Evolutionary conservation across 345 rosid genomes (phyloP).

Genomic region (Gossypium longicalyx): DNA sequence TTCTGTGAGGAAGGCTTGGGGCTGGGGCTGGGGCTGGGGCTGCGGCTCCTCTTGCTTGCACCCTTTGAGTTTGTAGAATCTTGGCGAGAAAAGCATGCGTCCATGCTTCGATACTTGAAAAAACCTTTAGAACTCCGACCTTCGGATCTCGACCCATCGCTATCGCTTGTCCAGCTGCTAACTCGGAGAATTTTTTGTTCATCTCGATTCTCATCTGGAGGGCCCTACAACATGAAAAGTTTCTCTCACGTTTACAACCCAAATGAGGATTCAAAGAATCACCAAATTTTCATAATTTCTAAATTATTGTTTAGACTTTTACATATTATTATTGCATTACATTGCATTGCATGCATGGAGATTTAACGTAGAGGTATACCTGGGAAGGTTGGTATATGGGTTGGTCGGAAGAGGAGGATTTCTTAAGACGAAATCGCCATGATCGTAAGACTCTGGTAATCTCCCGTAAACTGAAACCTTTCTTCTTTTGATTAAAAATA

Average conservation of each 20-base stretch:
- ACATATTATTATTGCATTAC: background rate
- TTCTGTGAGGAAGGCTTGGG: slow-evolving; percentile 10
- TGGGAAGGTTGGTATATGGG: background rate
- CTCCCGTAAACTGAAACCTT: slow-evolving; percentile 25
- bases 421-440: slow-evolving; percentile 28
- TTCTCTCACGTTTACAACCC: background rate
- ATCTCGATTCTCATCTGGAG: slow-evolving; percentile 20
- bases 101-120: slow-evolving; percentile 22
- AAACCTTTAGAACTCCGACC: slow-evolving; percentile 15
- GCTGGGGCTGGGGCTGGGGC: slow-evolving; percentile 3
- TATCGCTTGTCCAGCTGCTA: slow-evolving; percentile 29
- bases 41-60: slow-evolving; percentile 28
- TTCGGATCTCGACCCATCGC: slow-evolving; percentile 10
- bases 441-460: slow-evolving; percentile 24
- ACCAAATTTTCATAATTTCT: background rate
- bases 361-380: background rate
- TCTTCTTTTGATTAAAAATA: slow-evolving; percentile 22
- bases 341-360: background rate
- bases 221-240: slow-evolving; percentile 13
- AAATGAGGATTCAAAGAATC: background rate
- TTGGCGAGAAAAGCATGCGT: slow-evolving; percentile 21
- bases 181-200: slow-evolving; percentile 31
- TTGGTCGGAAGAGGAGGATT: background rate
- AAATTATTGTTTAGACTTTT: background rate
- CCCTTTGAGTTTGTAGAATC: slow-evolving; percentile 35